phyloP scores from a whole-genome alignment of 2,329 filamentous ascomycete genomes.

The Diaporthe nobilis region DNA sequence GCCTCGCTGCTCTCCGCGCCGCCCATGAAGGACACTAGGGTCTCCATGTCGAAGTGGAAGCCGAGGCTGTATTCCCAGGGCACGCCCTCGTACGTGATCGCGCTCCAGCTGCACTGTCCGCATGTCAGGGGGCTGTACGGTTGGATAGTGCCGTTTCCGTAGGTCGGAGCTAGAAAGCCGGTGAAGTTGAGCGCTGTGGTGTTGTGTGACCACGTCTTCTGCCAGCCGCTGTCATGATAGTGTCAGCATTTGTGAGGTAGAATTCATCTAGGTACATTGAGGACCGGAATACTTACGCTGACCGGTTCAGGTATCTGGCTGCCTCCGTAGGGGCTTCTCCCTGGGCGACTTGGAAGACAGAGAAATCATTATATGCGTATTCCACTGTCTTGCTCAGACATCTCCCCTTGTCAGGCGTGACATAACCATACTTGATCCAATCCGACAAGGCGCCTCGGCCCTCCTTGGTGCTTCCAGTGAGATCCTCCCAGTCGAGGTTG shows the following conservation, averaged over 20 bases:
- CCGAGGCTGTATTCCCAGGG: conserved; percentile 78
- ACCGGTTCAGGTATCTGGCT: conserved; percentile 66
- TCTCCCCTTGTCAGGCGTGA: conserved; percentile 72
- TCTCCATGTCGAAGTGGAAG: conserved; percentile 73
- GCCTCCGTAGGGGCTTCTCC: conserved; percentile 67
- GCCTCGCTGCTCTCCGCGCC: conserved; percentile 67
- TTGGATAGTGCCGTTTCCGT: conserved; percentile 57
- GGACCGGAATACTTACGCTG: neutral
- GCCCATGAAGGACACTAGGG: conserved; percentile 66
- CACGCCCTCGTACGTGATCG: conserved; percentile 71
- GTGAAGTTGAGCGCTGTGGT: conserved; percentile 70
- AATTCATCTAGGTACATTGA: accelerated
- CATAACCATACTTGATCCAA: conserved; percentile 75
- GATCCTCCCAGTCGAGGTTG: conserved; percentile 69
- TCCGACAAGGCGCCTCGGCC: conserved; percentile 78
- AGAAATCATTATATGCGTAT: conserved; percentile 79
- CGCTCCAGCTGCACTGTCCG: conserved; percentile 76
- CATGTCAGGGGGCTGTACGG: conserved; percentile 71
- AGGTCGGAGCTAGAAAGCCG: conserved; percentile 76
- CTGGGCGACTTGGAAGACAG: conserved; percentile 73
- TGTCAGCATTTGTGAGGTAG: neutral
- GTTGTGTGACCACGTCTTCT: conserved; percentile 77
- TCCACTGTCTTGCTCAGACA: conserved; percentile 76
- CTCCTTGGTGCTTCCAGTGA: conserved; percentile 74
- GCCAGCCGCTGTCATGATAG: conserved; percentile 66